Evolutionary conservation across 192 early-diverging fungal genomes (phyloP).

Genomic region (Mortierella antarctica): DNA sequence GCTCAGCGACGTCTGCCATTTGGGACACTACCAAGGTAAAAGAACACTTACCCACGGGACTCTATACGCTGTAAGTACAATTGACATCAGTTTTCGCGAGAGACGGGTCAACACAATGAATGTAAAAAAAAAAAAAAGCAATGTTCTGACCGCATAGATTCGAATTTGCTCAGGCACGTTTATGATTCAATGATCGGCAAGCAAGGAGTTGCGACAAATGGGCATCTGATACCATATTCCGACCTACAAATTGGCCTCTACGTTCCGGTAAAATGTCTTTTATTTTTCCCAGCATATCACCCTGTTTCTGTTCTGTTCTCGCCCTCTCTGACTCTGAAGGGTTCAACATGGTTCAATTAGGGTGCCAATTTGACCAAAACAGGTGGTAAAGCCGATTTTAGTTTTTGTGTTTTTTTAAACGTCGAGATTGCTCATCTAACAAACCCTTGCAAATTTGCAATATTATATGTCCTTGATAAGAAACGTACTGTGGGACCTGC

Average conservation of each 20-base stretch:
- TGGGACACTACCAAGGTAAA: conserved; percentile 11
- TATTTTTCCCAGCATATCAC: background rate
- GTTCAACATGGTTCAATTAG: background rate
- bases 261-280: conserved; percentile 13
- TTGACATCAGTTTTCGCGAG: background rate
- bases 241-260: conserved; percentile 30
- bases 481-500: conserved; percentile 18
- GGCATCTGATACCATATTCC: conserved; percentile 18
- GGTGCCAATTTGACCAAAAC: background rate
- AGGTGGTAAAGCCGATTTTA: background rate
- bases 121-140: background rate
- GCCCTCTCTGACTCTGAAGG: background rate
- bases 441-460: background rate
- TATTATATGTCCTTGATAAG: background rate
- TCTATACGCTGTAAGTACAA: conserved; percentile 26
- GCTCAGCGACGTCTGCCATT: conserved; percentile 8
- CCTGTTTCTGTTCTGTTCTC: too few relatives aligned
- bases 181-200: conserved; percentile 21
- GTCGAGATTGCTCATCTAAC: background rate
- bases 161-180: conserved; percentile 11
- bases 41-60: conserved; percentile 7
- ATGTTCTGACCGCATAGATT: background rate
- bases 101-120: background rate
- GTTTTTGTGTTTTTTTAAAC: background rate
- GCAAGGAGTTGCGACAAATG: conserved; percentile 11